phyloP scores from a whole-genome alignment of 106 monocot species.

The Apostasia ramifera region DNA sequence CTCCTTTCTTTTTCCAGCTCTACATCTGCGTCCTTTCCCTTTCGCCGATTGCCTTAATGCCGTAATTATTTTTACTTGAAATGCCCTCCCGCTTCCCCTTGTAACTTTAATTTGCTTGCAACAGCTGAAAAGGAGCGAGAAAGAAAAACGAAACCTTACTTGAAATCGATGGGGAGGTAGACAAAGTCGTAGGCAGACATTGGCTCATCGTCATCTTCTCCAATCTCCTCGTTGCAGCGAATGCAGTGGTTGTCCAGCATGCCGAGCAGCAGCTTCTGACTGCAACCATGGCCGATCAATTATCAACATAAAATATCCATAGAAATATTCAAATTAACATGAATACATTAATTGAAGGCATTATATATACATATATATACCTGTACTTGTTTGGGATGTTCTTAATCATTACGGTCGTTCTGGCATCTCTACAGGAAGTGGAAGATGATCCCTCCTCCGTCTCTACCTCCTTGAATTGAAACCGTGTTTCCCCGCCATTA shows the following conservation, averaged over 20 bases:
- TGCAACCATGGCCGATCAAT: slow-evolving; percentile 21
- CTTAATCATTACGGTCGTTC: slow-evolving; percentile 96
- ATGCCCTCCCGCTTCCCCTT: not conserved
- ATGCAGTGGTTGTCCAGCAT: slow-evolving; percentile 99
- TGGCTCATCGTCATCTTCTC: slow-evolving; percentile 26
- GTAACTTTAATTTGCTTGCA: not conserved
- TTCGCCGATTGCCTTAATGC: slow-evolving; percentile 9
- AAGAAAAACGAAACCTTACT: slow-evolving; percentile 37
- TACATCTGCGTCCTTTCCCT: slow-evolving; percentile 16
- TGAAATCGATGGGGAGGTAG: slow-evolving; percentile 99
- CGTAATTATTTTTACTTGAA: slow-evolving; percentile 1
- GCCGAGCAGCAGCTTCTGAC: slow-evolving; percentile 93
- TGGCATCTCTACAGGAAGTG: slow-evolving; percentile 34
- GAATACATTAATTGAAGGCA: not conserved
- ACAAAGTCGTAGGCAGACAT: slow-evolving; percentile 92
- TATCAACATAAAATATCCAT: slow-evolving; percentile 1
- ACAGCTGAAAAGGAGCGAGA: slow-evolving; percentile 5
- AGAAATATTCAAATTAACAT: not conserved
- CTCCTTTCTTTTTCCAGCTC: slow-evolving; percentile 1
- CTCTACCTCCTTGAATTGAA: slow-evolving; percentile 41
- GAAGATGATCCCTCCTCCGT: slow-evolving; percentile 9
- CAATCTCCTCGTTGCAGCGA: slow-evolving; percentile 80
- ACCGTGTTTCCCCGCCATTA: slow-evolving; percentile 28
- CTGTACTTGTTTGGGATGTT: slow-evolving; percentile 99
- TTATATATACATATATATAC: slow-evolving; percentile 15